These are phyloP conservation scores for Trypanosoma cruzi DNA, from an alignment of 208 protist genomes.

Conservation along the genomic window DNA sequence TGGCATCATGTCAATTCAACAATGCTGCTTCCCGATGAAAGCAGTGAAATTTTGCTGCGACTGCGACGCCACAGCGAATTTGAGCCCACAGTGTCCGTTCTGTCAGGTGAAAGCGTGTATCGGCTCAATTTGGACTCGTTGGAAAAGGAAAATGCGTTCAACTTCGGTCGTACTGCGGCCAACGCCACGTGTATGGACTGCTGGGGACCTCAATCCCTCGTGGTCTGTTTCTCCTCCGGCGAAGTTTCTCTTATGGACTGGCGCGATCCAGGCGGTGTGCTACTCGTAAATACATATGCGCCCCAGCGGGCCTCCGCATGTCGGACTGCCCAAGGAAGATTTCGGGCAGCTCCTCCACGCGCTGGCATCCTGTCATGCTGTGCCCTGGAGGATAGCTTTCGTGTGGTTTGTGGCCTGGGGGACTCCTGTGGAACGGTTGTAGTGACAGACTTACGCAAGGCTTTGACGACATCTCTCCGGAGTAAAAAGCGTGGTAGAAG, in stretches of 20 bases:
- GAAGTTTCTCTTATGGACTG: conserved; percentile 62
- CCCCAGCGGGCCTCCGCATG: not conserved
- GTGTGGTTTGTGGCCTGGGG: conserved; percentile 66
- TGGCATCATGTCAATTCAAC: conserved; percentile 13
- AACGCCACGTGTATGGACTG: conserved; percentile 56
- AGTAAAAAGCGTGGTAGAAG: conserved; percentile 6
- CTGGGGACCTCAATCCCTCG: conserved; percentile 46
- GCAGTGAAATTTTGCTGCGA: conserved; percentile 13
- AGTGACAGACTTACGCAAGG: conserved; percentile 58
- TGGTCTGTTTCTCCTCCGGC: conserved; percentile 72
- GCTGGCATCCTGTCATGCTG: conserved; percentile 73
- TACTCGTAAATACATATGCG: conserved; percentile 9
- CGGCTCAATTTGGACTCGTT: conserved; percentile 22
- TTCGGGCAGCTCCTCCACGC: not conserved
- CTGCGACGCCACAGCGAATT: conserved; percentile 13
- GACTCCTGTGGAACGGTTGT: conserved; percentile 55
- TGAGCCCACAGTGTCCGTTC: conserved; percentile 10
- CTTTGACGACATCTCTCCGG: conserved; percentile 6
- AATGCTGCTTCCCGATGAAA: conserved; percentile 3
- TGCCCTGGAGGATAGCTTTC: conserved; percentile 49
- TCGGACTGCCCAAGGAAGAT: not conserved
- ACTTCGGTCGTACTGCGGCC: conserved; percentile 21
- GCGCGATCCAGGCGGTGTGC: conserved; percentile 38
- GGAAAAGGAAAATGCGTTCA: not conserved
- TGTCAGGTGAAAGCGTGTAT: conserved; percentile 23